Evolutionary conservation across 75 land plant species (phyloP).

Genomic region (Isoetes taiwanensis): DNA sequence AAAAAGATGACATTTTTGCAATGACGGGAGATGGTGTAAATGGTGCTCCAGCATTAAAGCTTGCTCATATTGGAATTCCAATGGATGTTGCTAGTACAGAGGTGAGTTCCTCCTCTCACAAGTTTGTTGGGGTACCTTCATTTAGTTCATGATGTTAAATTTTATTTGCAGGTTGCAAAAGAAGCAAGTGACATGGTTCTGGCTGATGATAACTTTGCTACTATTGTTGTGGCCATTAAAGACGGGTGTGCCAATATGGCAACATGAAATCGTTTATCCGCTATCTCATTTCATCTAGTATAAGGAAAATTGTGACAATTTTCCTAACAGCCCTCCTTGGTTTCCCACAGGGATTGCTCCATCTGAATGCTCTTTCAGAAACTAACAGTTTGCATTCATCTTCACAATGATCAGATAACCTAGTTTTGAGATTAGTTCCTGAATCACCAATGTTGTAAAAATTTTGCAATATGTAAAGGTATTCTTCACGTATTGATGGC

Average conservation of each 20-base stretch:
- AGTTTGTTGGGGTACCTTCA: no score
- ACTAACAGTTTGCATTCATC: no score
- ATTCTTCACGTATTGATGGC: no score
- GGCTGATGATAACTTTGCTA: conserved; percentile 7
- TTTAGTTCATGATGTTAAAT: no score
- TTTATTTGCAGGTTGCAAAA: not conserved
- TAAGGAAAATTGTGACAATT: not conserved
- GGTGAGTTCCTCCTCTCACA: no score
- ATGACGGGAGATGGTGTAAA: conserved; percentile 7
- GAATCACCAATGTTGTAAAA: no score
- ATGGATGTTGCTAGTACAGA: not conserved
- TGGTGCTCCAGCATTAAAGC: conserved; percentile 3
- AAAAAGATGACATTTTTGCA: not conserved
- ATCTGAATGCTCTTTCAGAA: no score
- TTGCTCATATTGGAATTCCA: conserved; percentile 1
- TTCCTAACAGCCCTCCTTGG: conserved; percentile 5
- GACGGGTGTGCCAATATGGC: not conserved
- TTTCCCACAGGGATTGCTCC: not conserved
- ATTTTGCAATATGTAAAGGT: no score
- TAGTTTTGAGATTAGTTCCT: no score
- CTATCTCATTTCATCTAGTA: conserved; percentile 3
- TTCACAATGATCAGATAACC: no score
- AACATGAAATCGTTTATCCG: conserved; percentile 6
- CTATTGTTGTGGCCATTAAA: not conserved
- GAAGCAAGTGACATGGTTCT: conserved; percentile 4